These are phyloP conservation scores for Piloderma croceum DNA, from an alignment of 768 basidiomycete species.

Conservation along the genomic window DNA sequence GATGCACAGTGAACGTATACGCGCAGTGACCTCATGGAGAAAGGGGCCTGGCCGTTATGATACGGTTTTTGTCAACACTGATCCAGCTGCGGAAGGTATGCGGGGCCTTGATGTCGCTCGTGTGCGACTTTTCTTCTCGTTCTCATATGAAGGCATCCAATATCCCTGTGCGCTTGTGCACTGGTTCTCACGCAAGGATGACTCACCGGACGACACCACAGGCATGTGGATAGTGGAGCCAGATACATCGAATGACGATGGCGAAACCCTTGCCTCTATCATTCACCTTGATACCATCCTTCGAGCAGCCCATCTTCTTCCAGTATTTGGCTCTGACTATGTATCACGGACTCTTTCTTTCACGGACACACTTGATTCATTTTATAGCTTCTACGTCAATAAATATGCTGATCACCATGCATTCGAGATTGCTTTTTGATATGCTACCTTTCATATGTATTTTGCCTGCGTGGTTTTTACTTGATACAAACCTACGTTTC, in stretches of 20 bases:
- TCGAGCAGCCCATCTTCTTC: conserved; percentile 17
- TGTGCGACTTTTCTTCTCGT: conserved; percentile 13
- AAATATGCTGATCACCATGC: conserved; percentile 25
- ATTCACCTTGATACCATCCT: conserved; percentile 20
- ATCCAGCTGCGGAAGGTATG: conserved; percentile 6
- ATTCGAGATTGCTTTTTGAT: conserved; percentile 19
- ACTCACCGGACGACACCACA: conserved; percentile 14
- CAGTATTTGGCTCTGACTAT: conserved; percentile 6
- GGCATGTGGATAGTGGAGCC: conserved; percentile 23
- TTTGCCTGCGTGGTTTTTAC: too few relatives aligned
- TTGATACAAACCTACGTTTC: too few relatives aligned
- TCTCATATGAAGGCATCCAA: neutral
- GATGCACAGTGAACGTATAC: conserved; percentile 18
- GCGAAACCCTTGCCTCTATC: conserved; percentile 6
- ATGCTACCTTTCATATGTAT: conserved; percentile 21
- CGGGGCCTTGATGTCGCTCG: conserved; percentile 11
- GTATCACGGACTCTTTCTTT: conserved; percentile 14
- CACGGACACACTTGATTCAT: conserved; percentile 15
- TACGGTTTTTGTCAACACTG: conserved; percentile 17
- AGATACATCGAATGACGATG: conserved; percentile 14
- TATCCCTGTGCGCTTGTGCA: conserved; percentile 16
- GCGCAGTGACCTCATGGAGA: conserved; percentile 16
- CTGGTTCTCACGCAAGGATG: conserved; percentile 13
- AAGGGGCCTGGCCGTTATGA: conserved; percentile 22
- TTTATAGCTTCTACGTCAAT: conserved; percentile 23